Percentiles rank a stretch among this genome's conserved stretches.
These are phyloP conservation scores for Monosporascus sp. DNA, from an alignment of 2,329 filamentous ascomycete genomes.

Conservation along the genomic window DNA sequence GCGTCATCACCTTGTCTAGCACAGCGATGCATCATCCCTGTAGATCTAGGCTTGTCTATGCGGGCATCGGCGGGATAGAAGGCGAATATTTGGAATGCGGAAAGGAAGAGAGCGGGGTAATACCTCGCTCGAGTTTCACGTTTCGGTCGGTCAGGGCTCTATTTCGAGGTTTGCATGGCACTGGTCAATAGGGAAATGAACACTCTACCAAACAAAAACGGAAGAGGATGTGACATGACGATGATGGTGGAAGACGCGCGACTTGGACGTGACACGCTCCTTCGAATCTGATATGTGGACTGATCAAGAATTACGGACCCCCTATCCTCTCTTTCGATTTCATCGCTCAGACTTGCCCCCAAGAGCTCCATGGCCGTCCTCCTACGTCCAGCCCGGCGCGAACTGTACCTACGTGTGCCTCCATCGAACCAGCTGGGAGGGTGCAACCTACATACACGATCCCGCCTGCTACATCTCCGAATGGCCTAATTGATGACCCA, in stretches of 20 bases:
- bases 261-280: background rate
- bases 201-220: conserved; percentile 16
- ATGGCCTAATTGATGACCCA: too few species aligned
- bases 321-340: too few species aligned
- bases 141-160: conserved; percentile 14
- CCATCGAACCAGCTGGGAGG: too few species aligned
- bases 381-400: too few species aligned
- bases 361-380: too few species aligned
- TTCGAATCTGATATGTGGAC: too few species aligned
- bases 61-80: background rate
- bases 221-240: conserved; percentile 11
- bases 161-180: conserved; percentile 32
- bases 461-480: too few species aligned
- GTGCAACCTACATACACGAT: too few species aligned
- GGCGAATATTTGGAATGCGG: conserved; percentile 1
- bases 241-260: background rate
- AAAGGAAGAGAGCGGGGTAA: conserved; percentile 6
- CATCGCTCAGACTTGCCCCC: too few species aligned
- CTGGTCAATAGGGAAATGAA: conserved; percentile 35
- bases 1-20: background rate
- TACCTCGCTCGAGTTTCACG: background rate
- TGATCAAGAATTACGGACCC: too few species aligned
- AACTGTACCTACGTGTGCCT: too few species aligned
- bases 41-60: background rate
- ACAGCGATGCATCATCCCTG: background rate